phyloP scores from a whole-genome alignment of 1,139 yeast species.

The Pichia sp. region DNA sequence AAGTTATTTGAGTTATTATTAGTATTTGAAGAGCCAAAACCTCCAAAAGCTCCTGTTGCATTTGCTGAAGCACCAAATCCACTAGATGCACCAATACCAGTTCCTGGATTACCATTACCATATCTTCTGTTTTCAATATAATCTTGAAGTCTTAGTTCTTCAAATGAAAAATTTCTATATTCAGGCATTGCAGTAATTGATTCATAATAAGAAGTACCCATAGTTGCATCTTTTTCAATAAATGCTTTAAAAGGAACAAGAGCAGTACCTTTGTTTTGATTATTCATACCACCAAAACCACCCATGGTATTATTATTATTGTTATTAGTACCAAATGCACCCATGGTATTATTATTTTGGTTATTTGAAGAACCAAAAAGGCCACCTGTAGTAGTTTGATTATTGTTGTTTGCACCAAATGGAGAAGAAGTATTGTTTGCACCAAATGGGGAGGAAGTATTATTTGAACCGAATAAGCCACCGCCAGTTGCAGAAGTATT shows the following conservation, averaged over 20 bases:
- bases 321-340: slow-evolving; percentile 16
- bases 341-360: slow-evolving; percentile 24
- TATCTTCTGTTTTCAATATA: slow-evolving; percentile 68
- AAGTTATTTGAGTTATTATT: slow-evolving; percentile 11
- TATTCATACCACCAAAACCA: slow-evolving; percentile 27
- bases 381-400: slow-evolving; percentile 12
- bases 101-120: slow-evolving; percentile 34
- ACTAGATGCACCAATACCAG: slow-evolving; percentile 14
- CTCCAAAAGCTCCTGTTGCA: slow-evolving; percentile 10
- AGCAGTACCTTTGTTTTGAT: slow-evolving; percentile 58
- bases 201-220: slow-evolving; percentile 57
- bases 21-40: slow-evolving; percentile 14
- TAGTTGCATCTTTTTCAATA: slow-evolving; percentile 67
- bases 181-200: slow-evolving; percentile 87
- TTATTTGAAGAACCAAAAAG: slow-evolving; percentile 12
- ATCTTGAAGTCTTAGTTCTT: slow-evolving; percentile 85
- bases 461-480: slow-evolving; percentile 19
- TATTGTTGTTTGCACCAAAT: slow-evolving; percentile 24
- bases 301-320: slow-evolving; percentile 20
- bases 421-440: slow-evolving; percentile 16
- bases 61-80: slow-evolving; percentile 19
- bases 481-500: slow-evolving; percentile 7
- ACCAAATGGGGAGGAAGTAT: slow-evolving; percentile 20
- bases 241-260: slow-evolving; percentile 58
- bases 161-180: slow-evolving; percentile 72